These are phyloP conservation scores for Suhomyces kunorum DNA, from an alignment of 1,139 yeast genomes.

Conservation along the genomic window DNA sequence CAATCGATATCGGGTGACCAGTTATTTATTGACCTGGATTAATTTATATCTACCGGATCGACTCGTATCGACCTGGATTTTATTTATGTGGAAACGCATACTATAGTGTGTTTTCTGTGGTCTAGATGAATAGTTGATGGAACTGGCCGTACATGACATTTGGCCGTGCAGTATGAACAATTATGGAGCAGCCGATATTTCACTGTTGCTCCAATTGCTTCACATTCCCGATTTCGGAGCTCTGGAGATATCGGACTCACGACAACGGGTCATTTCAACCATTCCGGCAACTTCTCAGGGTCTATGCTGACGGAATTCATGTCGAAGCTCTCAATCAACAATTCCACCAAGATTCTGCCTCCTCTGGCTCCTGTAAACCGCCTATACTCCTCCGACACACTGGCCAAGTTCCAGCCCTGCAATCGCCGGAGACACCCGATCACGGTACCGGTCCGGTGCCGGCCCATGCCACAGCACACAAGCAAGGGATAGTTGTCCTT, in stretches of 20 bases:
- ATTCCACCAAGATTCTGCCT: slow-evolving; percentile 86
- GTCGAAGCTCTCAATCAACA: slow-evolving; percentile 84
- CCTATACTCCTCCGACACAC: slow-evolving; percentile 91
- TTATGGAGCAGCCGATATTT: too few species aligned
- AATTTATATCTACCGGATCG: too few species aligned
- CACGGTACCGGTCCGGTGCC: slow-evolving; percentile 95
- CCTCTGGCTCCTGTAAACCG: slow-evolving; percentile 92
- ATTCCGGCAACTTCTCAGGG: slow-evolving; percentile 51
- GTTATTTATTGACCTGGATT: too few species aligned
- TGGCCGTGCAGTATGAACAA: too few species aligned
- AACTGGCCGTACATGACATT: too few species aligned
- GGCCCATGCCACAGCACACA: slow-evolving; percentile 97
- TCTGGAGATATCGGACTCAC: neutral
- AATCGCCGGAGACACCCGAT: slow-evolving; percentile 87
- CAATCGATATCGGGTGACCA: too few species aligned
- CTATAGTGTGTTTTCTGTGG: too few species aligned
- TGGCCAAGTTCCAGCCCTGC: slow-evolving; percentile 94
- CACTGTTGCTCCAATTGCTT: too few species aligned
- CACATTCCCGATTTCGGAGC: too few species aligned
- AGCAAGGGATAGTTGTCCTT: slow-evolving; percentile 76
- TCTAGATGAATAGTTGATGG: too few species aligned
- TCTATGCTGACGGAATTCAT: slow-evolving; percentile 54
- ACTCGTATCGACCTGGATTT: too few species aligned
- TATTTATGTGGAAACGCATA: too few species aligned
- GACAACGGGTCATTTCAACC: slow-evolving; percentile 22